Evolutionary conservation across 257 asterid species (phyloP).

Genomic region (Solanum microdontum): DNA sequence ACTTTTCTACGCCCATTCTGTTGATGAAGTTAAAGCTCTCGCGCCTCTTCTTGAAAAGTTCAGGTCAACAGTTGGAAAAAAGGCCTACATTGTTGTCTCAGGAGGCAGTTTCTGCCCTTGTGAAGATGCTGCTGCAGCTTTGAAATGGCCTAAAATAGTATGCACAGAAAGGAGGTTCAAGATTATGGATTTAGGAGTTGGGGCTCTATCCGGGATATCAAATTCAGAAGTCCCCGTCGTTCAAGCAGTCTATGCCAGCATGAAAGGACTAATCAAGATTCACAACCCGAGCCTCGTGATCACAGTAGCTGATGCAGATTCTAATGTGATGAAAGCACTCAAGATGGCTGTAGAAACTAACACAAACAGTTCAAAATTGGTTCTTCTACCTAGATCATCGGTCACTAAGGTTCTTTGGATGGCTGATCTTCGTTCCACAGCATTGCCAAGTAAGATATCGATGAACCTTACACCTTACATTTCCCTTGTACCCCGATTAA

Average conservation of each 20-base stretch:
- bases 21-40: slow-evolving; percentile 63
- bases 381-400: slow-evolving; percentile 55
- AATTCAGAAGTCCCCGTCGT: slow-evolving; percentile 71
- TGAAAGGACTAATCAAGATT: slow-evolving; percentile 77
- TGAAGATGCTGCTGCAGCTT: slow-evolving; percentile 57
- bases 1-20: slow-evolving; percentile 73
- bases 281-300: slow-evolving; percentile 84
- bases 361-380: slow-evolving; percentile 29
- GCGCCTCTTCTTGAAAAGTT: slow-evolving; percentile 79
- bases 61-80: slow-evolving; percentile 58
- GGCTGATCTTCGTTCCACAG: slow-evolving; percentile 81
- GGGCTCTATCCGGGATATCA: slow-evolving; percentile 45
- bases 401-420: slow-evolving; percentile 76
- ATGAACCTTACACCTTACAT: background rate
- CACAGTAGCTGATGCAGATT: slow-evolving; percentile 44
- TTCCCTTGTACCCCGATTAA: background rate
- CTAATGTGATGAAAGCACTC: slow-evolving; percentile 64
- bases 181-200: slow-evolving; percentile 74
- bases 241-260: slow-evolving; percentile 74
- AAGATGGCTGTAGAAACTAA: slow-evolving; percentile 56
- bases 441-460: slow-evolving; percentile 58
- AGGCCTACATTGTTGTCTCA: slow-evolving; percentile 76
- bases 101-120: slow-evolving; percentile 84
- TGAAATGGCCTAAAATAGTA: slow-evolving; percentile 69
- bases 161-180: slow-evolving; percentile 82